A percentile compares a stretch with the other conserved stretches of the same genome.
Evolutionary conservation across 1,284 basidiomycete species (phyloP).

Genomic region (Kalmanozyma brasiliensis): DNA sequence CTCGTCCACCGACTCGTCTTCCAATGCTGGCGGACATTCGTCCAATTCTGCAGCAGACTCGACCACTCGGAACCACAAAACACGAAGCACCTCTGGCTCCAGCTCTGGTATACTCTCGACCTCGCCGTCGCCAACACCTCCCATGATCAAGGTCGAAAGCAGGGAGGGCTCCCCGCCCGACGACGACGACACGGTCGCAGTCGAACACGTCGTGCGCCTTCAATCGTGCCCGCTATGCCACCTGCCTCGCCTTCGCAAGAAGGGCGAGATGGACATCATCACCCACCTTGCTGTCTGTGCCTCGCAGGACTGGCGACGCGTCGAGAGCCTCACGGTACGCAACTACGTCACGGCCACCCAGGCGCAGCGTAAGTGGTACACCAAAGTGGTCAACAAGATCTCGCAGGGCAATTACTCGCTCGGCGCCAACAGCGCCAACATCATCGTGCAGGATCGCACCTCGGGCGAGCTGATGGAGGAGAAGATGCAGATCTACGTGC

Average conservation of each 20-base stretch:
- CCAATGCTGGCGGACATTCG: slow-evolving; percentile 2
- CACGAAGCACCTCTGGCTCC: slow-evolving; percentile 14
- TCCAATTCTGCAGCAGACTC: background rate
- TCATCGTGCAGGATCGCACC: slow-evolving; percentile 74
- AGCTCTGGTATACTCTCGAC: slow-evolving; percentile 29
- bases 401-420: slow-evolving; percentile 81
- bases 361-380: slow-evolving; percentile 96
- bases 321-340: slow-evolving; percentile 78
- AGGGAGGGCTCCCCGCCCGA: background rate
- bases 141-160: slow-evolving; percentile 28
- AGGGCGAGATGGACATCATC: slow-evolving; percentile 90
- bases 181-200: slow-evolving; percentile 19
- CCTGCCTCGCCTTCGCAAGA: slow-evolving; percentile 82
- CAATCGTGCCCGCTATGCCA: slow-evolving; percentile 94
- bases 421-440: slow-evolving; percentile 92
- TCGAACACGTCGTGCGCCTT: slow-evolving; percentile 90
- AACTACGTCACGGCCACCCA: slow-evolving; percentile 95
- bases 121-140: slow-evolving; percentile 27
- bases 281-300: slow-evolving; percentile 87
- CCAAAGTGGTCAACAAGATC: slow-evolving; percentile 84
- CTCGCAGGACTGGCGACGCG: slow-evolving; percentile 87
- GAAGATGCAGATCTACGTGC: slow-evolving; percentile 95
- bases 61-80: background rate
- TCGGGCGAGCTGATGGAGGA: slow-evolving; percentile 95
- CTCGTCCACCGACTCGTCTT: slow-evolving; percentile 32